Evolutionary conservation across 2,329 filamentous ascomycete genomes (phyloP).

Genomic region (Arthrobotrys entomopaga): DNA sequence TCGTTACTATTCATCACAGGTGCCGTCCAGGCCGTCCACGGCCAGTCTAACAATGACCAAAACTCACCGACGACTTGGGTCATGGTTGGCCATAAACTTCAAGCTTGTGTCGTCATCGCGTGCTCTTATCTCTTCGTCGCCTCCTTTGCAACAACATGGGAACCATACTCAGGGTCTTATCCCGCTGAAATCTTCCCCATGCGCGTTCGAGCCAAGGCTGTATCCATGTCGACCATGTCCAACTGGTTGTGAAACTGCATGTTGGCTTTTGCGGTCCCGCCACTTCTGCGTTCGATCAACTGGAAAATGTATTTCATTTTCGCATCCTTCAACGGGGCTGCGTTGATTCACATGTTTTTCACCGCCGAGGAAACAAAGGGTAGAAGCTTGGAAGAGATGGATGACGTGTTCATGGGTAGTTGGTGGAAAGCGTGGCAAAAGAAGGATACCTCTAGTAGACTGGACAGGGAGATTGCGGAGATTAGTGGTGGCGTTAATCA

Average conservation of each 20-base stretch:
- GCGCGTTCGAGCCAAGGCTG: constrained; percentile 72
- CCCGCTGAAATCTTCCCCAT: constrained; percentile 72
- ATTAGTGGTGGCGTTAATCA: constrained; percentile 33
- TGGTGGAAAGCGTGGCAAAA: constrained; percentile 54
- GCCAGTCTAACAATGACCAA: constrained; percentile 64
- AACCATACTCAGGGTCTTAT: constrained; percentile 70
- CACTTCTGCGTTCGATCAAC: constrained; percentile 68
- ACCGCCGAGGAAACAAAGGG: constrained; percentile 69
- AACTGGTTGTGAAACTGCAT: constrained; percentile 73
- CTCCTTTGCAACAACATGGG: constrained; percentile 74
- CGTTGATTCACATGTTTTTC: constrained; percentile 76
- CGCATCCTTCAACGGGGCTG: constrained; percentile 74
- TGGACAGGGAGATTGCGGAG: constrained; percentile 38
- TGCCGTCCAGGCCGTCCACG: constrained; percentile 71
- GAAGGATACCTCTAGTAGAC: constrained; percentile 32
- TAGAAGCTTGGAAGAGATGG: constrained; percentile 80
- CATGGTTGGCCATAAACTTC: constrained; percentile 66
- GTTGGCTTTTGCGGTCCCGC: constrained; percentile 68
- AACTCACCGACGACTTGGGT: constrained; percentile 70
- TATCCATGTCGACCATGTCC: constrained; percentile 69
- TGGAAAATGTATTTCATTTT: constrained; percentile 76
- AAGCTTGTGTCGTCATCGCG: constrained; percentile 73
- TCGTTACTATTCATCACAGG: constrained; percentile 72
- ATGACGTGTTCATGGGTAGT: constrained; percentile 72
- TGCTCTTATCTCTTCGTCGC: constrained; percentile 79